Percentiles rank a stretch among this genome's conserved stretches.
phyloP scores from a whole-genome alignment of 257 asterid genomes.

The Primulina huaijiensis region DNA sequence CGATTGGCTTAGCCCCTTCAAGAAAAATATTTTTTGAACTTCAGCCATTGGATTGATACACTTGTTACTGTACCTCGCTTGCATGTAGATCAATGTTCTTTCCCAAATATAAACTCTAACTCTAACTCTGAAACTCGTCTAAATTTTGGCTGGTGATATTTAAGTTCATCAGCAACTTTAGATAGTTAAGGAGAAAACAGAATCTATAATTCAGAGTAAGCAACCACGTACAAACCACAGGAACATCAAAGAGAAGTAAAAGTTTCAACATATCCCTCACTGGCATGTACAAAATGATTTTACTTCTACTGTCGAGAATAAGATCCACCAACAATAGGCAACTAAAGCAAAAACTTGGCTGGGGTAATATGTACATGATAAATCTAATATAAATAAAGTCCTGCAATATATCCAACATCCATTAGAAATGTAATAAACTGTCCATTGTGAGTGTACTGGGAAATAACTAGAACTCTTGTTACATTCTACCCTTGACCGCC shows the following conservation, averaged over 20 bases:
- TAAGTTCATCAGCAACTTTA: too few relatives aligned
- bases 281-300: not conserved
- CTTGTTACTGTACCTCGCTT: not conserved
- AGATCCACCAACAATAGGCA: not conserved
- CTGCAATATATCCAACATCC: not conserved
- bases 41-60: not conserved
- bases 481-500: conserved; percentile 3
- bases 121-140: not conserved
- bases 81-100: not conserved
- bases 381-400: not conserved
- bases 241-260: not conserved
- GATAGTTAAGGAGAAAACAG: too few relatives aligned
- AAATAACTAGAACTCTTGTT: not conserved
- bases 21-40: too few relatives aligned
- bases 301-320: too few relatives aligned
- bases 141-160: too few relatives aligned
- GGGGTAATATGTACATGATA: not conserved
- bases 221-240: not conserved
- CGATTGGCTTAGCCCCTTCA: not conserved
- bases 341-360: not conserved
- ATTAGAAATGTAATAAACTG: not conserved
- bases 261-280: not conserved
- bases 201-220: too few relatives aligned
- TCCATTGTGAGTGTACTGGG: not conserved
- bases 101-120: not conserved